Conservation (phyloP, 306 rosid genomes). For the Betula pendula region DNA sequence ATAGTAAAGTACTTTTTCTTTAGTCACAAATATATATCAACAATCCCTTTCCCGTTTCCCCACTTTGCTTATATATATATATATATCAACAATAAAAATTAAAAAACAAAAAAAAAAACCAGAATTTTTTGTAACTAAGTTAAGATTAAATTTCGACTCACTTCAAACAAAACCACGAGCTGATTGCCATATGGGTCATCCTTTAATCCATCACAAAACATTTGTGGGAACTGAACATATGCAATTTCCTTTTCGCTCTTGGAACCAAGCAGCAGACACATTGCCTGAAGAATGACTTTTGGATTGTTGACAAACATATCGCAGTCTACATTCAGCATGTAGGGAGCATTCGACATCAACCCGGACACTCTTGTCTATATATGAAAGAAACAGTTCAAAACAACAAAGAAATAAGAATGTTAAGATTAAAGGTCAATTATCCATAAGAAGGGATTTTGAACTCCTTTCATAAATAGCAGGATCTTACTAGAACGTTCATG, state of each 20-base stretch:
- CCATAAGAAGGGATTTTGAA: too few relatives aligned
- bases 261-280: constrained; percentile 55
- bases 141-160: constrained; percentile 8
- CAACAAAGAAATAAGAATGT: neutral
- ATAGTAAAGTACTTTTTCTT: neutral
- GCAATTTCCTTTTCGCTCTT: constrained; percentile 48
- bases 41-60: too few relatives aligned
- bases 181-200: constrained; percentile 82
- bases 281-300: constrained; percentile 44
- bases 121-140: too few relatives aligned
- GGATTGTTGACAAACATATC: constrained; percentile 74
- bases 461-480: neutral
- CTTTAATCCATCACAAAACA: constrained; percentile 50
- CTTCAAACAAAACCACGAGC: constrained; percentile 13
- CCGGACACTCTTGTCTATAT: constrained; percentile 70
- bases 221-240: constrained; percentile 56
- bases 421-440: too few relatives aligned
- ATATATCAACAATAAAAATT: too few relatives aligned
- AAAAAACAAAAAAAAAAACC: neutral
- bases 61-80: too few relatives aligned
- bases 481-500: constrained; percentile 68
- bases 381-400: neutral
- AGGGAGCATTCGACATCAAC: constrained; percentile 69
- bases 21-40: too few relatives aligned
- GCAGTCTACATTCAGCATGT: constrained; percentile 68